Percentiles rank a stretch among this genome's conserved stretches.
phyloP scores from a whole-genome alignment of 768 basidiomycete genomes.

The Leucocoprinus birnbaumii region DNA sequence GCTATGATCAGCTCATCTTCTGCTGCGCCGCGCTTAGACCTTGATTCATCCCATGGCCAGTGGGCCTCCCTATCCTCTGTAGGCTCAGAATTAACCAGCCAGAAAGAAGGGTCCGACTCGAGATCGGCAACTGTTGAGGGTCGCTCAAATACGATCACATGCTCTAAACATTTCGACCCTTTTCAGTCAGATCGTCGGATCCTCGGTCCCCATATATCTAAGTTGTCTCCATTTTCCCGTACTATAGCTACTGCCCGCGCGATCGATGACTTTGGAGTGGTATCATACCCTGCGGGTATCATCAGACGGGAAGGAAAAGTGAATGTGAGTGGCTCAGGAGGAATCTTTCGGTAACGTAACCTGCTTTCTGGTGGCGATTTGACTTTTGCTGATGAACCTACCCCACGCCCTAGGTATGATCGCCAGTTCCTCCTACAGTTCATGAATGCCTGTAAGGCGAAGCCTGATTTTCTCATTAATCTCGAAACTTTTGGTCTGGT shows the following conservation, averaged over 20 bases:
- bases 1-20: no score
- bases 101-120: no score
- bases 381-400: neutral
- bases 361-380: neutral
- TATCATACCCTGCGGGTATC: neutral
- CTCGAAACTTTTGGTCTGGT: conserved; percentile 91
- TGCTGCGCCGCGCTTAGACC: no score
- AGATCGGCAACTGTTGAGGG: no score
- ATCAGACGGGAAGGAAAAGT: neutral
- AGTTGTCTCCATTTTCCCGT: neutral
- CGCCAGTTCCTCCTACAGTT: conserved; percentile 99
- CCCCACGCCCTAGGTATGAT: conserved; percentile 67
- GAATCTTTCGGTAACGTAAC: neutral
- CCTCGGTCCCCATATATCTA: no score
- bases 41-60: no score
- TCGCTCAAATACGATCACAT: no score
- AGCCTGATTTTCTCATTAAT: conserved; percentile 85
- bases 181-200: no score
- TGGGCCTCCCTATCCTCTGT: no score
- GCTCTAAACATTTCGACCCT: no score
- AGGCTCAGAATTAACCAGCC: no score
- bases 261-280: neutral
- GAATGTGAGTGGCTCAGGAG: neutral
- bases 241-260: neutral
- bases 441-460: conserved; percentile 92